Percentiles rank a stretch among this genome's conserved stretches.
Evolutionary conservation across 306 rosid genomes (phyloP).

Genomic region (Glycyrrhiza uralensis): DNA sequence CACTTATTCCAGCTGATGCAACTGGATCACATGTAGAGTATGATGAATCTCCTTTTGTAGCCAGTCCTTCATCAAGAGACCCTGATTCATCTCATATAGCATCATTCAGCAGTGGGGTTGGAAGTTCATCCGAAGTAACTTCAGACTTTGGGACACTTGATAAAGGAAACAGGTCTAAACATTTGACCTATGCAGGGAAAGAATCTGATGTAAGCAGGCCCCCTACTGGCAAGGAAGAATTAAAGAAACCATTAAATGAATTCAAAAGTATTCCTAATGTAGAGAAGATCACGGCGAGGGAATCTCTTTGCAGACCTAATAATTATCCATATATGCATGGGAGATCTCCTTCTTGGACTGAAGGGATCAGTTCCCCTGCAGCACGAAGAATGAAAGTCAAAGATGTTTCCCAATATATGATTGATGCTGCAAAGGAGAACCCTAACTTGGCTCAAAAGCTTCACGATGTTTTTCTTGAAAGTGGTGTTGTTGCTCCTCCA

Average conservation of each 20-base stretch:
- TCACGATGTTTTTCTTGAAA: conserved; percentile 86
- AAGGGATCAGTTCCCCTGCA: conserved; percentile 95
- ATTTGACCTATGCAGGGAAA: conserved; percentile 38
- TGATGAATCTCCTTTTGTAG: conserved; percentile 58
- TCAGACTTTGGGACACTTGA: conserved; percentile 51
- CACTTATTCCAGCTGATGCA: conserved; percentile 93
- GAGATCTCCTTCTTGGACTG: conserved; percentile 98
- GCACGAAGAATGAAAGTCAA: conserved; percentile 83
- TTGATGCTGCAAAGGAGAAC: conserved; percentile 95
- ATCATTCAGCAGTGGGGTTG: conserved; percentile 78
- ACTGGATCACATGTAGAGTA: conserved; percentile 66
- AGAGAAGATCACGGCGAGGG: conserved; percentile 47
- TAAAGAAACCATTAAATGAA: conserved; percentile 31
- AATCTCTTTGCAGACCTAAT: conserved; percentile 49
- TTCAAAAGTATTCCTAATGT: conserved; percentile 30
- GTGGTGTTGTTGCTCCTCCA: conserved; percentile 95
- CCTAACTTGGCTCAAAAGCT: conserved; percentile 95
- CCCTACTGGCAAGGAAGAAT: conserved; percentile 42
- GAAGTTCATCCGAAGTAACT: conserved; percentile 75
- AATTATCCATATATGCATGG: conserved; percentile 61
- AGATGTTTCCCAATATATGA: conserved; percentile 96
- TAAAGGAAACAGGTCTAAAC: conserved; percentile 49
- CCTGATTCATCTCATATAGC: conserved; percentile 70
- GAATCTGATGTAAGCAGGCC: conserved; percentile 49
- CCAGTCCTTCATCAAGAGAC: conserved; percentile 78